Conservation (phyloP, 176 grass and related monocot species). For the Cocos nucifera region DNA sequence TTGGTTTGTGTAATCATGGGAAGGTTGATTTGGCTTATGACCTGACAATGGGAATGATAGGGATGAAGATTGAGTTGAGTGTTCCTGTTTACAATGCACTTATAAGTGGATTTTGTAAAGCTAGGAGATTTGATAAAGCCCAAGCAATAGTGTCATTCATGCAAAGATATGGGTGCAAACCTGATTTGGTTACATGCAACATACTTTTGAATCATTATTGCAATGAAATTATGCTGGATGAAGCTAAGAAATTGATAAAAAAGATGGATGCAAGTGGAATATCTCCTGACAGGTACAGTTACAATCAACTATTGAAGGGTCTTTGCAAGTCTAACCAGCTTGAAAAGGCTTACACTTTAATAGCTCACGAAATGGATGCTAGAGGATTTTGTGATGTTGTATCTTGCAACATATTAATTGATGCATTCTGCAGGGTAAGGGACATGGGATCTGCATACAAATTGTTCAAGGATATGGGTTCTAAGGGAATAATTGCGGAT, state of each 20-base stretch:
- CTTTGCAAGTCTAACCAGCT: constrained; percentile 56
- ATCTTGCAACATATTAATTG: constrained; percentile 68
- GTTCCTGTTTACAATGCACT: constrained; percentile 52
- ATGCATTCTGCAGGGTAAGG: constrained; percentile 61
- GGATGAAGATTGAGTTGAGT: constrained; percentile 47
- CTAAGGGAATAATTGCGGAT: constrained; percentile 60
- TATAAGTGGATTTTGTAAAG: constrained; percentile 63
- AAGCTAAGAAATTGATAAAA: constrained; percentile 31
- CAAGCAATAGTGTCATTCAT: constrained; percentile 50
- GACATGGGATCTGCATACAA: constrained; percentile 45
- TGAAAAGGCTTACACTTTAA: constrained; percentile 54
- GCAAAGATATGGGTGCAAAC: constrained; percentile 39
- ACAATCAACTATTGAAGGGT: constrained; percentile 65
- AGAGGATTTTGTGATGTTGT: constrained; percentile 57
- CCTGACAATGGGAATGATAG: constrained; percentile 41
- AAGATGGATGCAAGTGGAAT: constrained; percentile 43
- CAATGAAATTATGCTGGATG: constrained; percentile 30
- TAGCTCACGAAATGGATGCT: constrained; percentile 57
- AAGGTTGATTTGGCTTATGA: constrained; percentile 60
- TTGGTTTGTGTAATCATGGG: constrained; percentile 44
- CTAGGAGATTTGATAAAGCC: constrained; percentile 38
- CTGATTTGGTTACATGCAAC: constrained; percentile 42
- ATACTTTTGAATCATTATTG: constrained; percentile 52
- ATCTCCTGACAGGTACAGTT: constrained; percentile 57
- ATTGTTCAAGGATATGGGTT: constrained; percentile 59